These are phyloP conservation scores for Tilletia horrida DNA, from an alignment of 1,284 basidiomycete genomes.

Conservation along the genomic window DNA sequence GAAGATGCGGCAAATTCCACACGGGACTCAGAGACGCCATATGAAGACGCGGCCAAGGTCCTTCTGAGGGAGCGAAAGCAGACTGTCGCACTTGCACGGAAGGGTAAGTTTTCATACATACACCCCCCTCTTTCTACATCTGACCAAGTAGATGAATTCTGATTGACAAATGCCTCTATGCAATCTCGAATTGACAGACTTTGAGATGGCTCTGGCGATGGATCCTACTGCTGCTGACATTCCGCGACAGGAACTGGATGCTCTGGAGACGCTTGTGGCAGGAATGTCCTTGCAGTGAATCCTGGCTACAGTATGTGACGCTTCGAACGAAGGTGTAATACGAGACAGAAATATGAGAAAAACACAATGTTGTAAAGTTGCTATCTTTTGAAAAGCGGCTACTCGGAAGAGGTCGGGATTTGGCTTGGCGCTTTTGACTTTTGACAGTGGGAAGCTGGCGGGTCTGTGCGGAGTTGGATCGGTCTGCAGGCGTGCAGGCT, in stretches of 20 bases:
- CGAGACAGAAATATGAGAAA: too few relatives aligned
- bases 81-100: neutral
- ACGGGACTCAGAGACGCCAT: neutral
- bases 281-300: neutral
- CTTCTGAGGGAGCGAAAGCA: neutral
- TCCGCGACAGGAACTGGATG: neutral
- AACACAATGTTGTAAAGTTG: too few relatives aligned
- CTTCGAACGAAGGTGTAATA: too few relatives aligned
- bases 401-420: too few relatives aligned
- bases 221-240: neutral
- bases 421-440: too few relatives aligned
- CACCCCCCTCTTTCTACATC: neutral
- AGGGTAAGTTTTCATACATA: neutral
- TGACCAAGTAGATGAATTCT: too few relatives aligned
- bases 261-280: neutral
- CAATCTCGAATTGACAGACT: neutral
- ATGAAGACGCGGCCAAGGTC: neutral
- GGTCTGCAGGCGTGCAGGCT: too few relatives aligned
- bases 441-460: too few relatives aligned
- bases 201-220: neutral
- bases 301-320: too few relatives aligned
- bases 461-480: too few relatives aligned
- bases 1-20: neutral
- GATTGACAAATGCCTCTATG: too few relatives aligned
- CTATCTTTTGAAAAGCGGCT: too few relatives aligned